A percentile compares a stretch with the other conserved stretches of the same genome.
Conservation (phyloP, 2,329 filamentous ascomycete genomes). For the Neodidymelliopsis sp. region DNA sequence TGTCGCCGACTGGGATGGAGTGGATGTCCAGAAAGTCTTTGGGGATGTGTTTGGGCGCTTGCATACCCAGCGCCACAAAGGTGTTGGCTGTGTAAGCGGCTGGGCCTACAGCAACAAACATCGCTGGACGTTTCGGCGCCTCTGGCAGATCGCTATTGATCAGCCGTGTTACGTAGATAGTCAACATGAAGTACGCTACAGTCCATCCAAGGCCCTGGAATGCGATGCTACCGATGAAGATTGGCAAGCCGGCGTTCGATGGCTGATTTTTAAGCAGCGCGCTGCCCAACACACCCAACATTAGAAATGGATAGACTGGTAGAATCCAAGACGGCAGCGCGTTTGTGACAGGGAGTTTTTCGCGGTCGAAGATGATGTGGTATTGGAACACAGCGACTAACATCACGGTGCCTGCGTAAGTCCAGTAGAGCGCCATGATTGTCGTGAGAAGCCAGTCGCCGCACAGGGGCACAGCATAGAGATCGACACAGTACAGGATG, state of each 20-base stretch:
- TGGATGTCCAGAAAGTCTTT: conserved; percentile 43
- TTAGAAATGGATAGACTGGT: conserved; percentile 44
- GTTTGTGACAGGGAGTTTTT: conserved; percentile 55
- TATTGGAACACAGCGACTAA: conserved; percentile 86
- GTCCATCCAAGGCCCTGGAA: conserved; percentile 74
- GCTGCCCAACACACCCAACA: conserved; percentile 48
- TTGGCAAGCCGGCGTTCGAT: conserved; percentile 25
- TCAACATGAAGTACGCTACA: conserved; percentile 71
- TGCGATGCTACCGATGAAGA: conserved; percentile 64
- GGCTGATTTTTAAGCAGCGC: conserved; percentile 48
- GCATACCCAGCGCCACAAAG: conserved; percentile 51
- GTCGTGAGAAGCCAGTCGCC: conserved; percentile 63
- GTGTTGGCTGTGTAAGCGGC: conserved; percentile 38
- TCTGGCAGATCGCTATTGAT: conserved; percentile 65
- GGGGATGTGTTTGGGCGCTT: conserved; percentile 48
- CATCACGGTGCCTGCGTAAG: conserved; percentile 62
- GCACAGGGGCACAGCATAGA: conserved; percentile 68
- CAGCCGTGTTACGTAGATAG: conserved; percentile 73
- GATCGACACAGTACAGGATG: conserved; percentile 52
- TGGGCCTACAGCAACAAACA: conserved; percentile 61
- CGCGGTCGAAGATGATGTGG: conserved; percentile 94
- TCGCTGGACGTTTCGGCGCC: conserved; percentile 51
- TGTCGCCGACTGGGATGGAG: conserved; percentile 44
- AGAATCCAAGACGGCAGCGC: conserved; percentile 52
- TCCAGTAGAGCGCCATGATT: conserved; percentile 73